phyloP scores from a whole-genome alignment of 169 alveolate genomes.

The Cyclospora cayetanensis region DNA sequence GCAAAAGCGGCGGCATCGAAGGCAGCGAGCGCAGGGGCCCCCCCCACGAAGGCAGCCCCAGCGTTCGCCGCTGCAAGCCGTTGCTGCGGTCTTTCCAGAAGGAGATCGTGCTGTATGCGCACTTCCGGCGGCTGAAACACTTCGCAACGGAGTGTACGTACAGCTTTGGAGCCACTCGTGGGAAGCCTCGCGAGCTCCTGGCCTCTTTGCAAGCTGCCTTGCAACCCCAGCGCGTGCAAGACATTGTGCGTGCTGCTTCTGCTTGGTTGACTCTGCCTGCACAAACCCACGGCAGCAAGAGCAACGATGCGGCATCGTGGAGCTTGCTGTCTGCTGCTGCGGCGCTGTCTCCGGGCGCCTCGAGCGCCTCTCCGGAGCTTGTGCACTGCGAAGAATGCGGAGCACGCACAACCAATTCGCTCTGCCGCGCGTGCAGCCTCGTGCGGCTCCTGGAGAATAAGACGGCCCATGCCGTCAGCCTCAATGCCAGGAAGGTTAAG shows the following conservation, averaged over 20 bases:
- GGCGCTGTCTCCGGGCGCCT: not conserved
- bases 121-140: conserved; percentile 92
- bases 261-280: not conserved
- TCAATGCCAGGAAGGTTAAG: no score
- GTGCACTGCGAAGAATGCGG: conserved; percentile 1
- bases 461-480: no score
- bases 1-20: conserved; percentile 60
- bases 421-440: conserved; percentile 7
- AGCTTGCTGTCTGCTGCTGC: not conserved
- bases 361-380: not conserved
- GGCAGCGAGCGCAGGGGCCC: conserved; percentile 6
- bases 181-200: conserved; percentile 92
- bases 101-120: conserved; percentile 98
- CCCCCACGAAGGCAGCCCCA: not conserved
- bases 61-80: conserved; percentile 86
- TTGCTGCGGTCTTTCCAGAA: conserved; percentile 95
- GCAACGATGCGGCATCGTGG: not conserved
- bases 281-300: not conserved
- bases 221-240: not conserved
- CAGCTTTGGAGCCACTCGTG: conserved; percentile 97
- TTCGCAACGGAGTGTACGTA: conserved; percentile 98
- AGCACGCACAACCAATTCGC: not conserved
- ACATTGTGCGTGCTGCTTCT: conserved; percentile 7
- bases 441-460: conserved; percentile 2
- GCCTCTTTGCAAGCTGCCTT: not conserved